Evolutionary conservation across 768 basidiomycete genomes (phyloP).

Genomic region (Phlebiopsis gigantea): DNA sequence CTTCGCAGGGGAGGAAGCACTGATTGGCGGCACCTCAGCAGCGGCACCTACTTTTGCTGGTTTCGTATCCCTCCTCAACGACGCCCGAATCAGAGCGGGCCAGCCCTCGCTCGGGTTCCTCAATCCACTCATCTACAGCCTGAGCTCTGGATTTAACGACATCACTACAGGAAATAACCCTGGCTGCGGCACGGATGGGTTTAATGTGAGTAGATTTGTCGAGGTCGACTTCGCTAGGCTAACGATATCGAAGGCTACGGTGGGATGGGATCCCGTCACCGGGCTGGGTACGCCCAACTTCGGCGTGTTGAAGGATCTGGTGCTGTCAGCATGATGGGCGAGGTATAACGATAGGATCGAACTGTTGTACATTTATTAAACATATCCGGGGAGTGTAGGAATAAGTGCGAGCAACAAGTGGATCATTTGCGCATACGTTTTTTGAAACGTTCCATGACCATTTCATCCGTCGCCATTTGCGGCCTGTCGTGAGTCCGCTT

Average conservation of each 20-base stretch:
- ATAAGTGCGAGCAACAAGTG: not conserved
- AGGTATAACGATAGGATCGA: not conserved
- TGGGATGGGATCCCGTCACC: slow-evolving; percentile 33
- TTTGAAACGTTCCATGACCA: slow-evolving; percentile 97
- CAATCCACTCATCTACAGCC: slow-evolving; percentile 31
- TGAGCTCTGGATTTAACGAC: slow-evolving; percentile 29
- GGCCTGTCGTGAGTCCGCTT: slow-evolving; percentile 45
- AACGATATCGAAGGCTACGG: slow-evolving; percentile 22
- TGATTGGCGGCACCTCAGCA: slow-evolving; percentile 61
- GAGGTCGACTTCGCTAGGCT: not conserved
- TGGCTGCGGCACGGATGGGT: slow-evolving; percentile 33
- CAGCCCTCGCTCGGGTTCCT: slow-evolving; percentile 32
- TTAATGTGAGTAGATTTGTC: slow-evolving; percentile 21
- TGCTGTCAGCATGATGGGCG: slow-evolving; percentile 7
- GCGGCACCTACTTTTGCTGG: slow-evolving; percentile 60
- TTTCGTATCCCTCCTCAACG: slow-evolving; percentile 52
- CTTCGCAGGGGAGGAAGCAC: slow-evolving; percentile 31
- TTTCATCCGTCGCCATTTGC: slow-evolving; percentile 88
- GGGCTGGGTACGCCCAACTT: slow-evolving; percentile 31
- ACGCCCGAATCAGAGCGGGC: slow-evolving; percentile 26
- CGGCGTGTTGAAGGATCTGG: slow-evolving; percentile 24
- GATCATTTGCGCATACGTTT: slow-evolving; percentile 82
- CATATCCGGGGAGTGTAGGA: not conserved
- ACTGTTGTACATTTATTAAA: not conserved
- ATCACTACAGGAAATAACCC: slow-evolving; percentile 32